Evolutionary conservation across 2,329 filamentous ascomycete species (phyloP).

Genomic region (Nothopassalora personata): DNA sequence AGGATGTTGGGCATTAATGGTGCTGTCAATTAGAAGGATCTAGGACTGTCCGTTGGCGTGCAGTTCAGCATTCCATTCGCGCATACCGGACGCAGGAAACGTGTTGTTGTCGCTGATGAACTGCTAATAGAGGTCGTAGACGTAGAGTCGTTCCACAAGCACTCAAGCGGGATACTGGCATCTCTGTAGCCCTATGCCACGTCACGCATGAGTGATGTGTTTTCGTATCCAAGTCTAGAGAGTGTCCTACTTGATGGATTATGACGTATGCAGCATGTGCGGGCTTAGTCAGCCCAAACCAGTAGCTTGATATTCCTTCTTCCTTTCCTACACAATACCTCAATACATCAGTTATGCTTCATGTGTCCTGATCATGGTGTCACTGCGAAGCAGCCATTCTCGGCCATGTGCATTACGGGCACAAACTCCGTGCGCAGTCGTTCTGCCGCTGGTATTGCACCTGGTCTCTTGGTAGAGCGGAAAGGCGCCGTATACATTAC

Average conservation of each 20-base stretch:
- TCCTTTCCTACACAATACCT: too few species aligned
- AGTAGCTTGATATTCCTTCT: too few species aligned
- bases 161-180: constrained; percentile 43
- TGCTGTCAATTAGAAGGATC: constrained; percentile 50
- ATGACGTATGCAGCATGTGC: constrained; percentile 25
- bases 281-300: too few species aligned
- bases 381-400: too few species aligned
- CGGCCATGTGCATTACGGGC: too few species aligned
- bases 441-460: too few species aligned
- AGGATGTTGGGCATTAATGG: constrained; percentile 63
- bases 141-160: constrained; percentile 37
- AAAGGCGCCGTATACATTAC: too few species aligned
- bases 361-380: too few species aligned
- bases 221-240: constrained; percentile 68
- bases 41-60: constrained; percentile 48
- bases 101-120: constrained; percentile 49
- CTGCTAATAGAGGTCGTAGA: constrained; percentile 46
- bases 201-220: constrained; percentile 60
- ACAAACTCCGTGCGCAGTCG: too few species aligned
- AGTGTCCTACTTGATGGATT: constrained; percentile 72
- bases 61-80: constrained; percentile 46
- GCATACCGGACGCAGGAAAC: constrained; percentile 44
- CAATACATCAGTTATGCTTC: too few species aligned
- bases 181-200: constrained; percentile 47
- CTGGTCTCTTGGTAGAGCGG: too few species aligned